A percentile compares a stretch with the other conserved stretches of the same genome.
Conservation (phyloP, 192 early-diverging fungal species). For the Blastocladiella britannica region DNA sequence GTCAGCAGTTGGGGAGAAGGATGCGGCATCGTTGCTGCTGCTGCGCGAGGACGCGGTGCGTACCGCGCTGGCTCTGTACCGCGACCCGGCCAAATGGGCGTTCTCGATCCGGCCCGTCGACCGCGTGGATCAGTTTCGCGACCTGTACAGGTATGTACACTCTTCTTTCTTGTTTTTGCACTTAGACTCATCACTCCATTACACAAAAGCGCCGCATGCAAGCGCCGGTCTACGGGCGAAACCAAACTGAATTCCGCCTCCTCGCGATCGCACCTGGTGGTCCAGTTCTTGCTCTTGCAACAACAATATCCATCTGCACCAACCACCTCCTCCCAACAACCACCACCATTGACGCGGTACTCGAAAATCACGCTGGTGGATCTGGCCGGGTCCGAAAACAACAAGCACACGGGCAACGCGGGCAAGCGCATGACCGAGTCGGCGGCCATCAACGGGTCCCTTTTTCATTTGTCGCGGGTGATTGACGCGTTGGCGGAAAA, state of each 20-base stretch:
- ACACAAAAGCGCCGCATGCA: slow-evolving; percentile 20
- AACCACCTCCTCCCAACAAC: slow-evolving; percentile 12
- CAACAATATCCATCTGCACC: slow-evolving; percentile 25
- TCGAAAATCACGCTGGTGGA: slow-evolving; percentile 39
- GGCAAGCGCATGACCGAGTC: slow-evolving; percentile 37
- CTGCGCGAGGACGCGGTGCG: too few species aligned
- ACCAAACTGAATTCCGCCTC: slow-evolving; percentile 42
- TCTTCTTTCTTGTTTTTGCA: background rate
- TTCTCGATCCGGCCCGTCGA: slow-evolving; percentile 35
- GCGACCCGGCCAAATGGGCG: slow-evolving; percentile 6
- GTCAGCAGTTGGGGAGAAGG: background rate
- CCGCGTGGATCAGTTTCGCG: slow-evolving; percentile 25
- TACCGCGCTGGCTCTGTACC: slow-evolving; percentile 6
- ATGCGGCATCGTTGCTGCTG: background rate
- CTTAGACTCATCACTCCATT: slow-evolving; percentile 4
- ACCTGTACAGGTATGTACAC: slow-evolving; percentile 5
- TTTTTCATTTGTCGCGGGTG: slow-evolving; percentile 44
- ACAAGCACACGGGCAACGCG: slow-evolving; percentile 36
- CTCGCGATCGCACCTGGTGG: slow-evolving; percentile 39
- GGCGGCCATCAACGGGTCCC: slow-evolving; percentile 38
- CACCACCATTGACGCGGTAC: slow-evolving; percentile 18
- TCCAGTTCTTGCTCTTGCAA: too few species aligned
- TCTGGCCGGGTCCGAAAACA: slow-evolving; percentile 45
- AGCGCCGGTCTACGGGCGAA: slow-evolving; percentile 34
- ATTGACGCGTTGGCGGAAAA: too few species aligned